A percentile compares a stretch with the other conserved stretches of the same genome.
phyloP scores from a whole-genome alignment of 208 protist species.

The Kentomonas sorsogonicus region DNA sequence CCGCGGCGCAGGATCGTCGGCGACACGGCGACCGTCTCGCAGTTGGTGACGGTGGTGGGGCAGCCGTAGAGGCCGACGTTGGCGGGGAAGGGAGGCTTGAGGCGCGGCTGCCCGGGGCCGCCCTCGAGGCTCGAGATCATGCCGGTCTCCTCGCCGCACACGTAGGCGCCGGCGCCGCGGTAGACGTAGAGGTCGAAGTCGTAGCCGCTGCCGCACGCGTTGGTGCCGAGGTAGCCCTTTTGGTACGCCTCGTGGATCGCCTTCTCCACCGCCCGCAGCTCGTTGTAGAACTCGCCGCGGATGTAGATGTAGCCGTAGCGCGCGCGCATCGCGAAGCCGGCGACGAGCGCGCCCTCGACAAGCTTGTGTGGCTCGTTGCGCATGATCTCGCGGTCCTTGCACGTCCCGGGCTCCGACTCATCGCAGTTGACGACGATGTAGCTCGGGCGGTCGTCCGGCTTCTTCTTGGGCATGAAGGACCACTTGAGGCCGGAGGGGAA shows the following conservation, averaged over 20 bases:
- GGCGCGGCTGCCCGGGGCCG: slow-evolving; percentile 94
- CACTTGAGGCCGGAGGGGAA: slow-evolving; percentile 99
- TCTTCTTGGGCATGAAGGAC: slow-evolving; percentile 97
- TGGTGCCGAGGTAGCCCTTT: slow-evolving; percentile 95
- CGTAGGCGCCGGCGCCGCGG: slow-evolving; percentile 98
- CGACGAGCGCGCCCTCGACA: slow-evolving; percentile 97
- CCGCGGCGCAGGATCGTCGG: slow-evolving; percentile 94
- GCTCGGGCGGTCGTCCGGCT: slow-evolving; percentile 88
- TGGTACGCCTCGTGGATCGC: slow-evolving; percentile 95
- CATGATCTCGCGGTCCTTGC: slow-evolving; percentile 99
- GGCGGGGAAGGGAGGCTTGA: slow-evolving; percentile 99
- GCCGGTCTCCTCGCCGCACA: slow-evolving; percentile 99
- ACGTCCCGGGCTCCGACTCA: slow-evolving; percentile 99
- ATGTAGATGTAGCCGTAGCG: slow-evolving; percentile 98
- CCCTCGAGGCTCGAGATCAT: slow-evolving; percentile 97
- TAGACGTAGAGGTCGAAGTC: slow-evolving; percentile 98
- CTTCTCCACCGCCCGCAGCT: slow-evolving; percentile 89
- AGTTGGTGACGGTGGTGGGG: slow-evolving; percentile 99
- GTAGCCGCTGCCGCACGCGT: slow-evolving; percentile 96
- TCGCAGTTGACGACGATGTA: slow-evolving; percentile 99
- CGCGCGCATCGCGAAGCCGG: slow-evolving; percentile 96
- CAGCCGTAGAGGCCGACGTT: slow-evolving; percentile 98
- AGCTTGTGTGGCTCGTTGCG: slow-evolving; percentile 99
- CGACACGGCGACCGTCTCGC: slow-evolving; percentile 97
- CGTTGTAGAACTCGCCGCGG: slow-evolving; percentile 98